phyloP scores from a whole-genome alignment of 2,329 filamentous ascomycete genomes.

The Talaromyces piceae region DNA sequence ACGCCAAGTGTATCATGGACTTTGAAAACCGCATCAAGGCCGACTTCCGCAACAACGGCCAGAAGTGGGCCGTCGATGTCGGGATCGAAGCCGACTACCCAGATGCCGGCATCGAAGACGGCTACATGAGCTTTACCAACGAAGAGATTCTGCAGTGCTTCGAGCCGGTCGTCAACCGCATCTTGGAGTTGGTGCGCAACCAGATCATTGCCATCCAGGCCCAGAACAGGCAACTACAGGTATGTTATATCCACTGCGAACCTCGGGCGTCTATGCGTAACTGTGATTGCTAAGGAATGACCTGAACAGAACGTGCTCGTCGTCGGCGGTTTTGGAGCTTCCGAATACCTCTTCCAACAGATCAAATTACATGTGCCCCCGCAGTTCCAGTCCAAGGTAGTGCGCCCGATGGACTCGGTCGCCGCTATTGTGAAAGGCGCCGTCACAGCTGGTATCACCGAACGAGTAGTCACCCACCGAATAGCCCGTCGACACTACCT shows the following conservation, averaged over 20 bases:
- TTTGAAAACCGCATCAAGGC: conserved; percentile 99
- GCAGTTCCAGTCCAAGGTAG: conserved; percentile 97
- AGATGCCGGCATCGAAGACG: conserved; percentile 95
- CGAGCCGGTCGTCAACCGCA: conserved; percentile 94
- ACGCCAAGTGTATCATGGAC: conserved; percentile 99
- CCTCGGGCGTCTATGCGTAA: background rate
- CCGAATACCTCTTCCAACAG: conserved; percentile 98
- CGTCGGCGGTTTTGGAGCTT: conserved; percentile 95
- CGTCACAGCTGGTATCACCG: conserved; percentile 94
- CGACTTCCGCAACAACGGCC: conserved; percentile 97
- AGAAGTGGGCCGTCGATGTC: conserved; percentile 98
- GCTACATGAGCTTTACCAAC: conserved; percentile 99
- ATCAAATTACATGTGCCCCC: conserved; percentile 98
- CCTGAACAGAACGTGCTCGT: conserved; percentile 71
- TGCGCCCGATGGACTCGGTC: conserved; percentile 97
- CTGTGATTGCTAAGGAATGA: background rate
- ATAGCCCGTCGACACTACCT: conserved; percentile 96
- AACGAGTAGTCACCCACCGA: conserved; percentile 92
- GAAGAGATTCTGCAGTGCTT: conserved; percentile 99
- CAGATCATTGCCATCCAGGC: conserved; percentile 99
- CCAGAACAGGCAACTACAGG: conserved; percentile 84
- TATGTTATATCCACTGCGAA: conserved; percentile 22
- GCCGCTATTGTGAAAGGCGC: conserved; percentile 98
- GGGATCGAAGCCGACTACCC: conserved; percentile 98
- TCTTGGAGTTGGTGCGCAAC: conserved; percentile 90